Evolutionary conservation across 208 protist species (phyloP).

Genomic region (Leishmania turanica): DNA sequence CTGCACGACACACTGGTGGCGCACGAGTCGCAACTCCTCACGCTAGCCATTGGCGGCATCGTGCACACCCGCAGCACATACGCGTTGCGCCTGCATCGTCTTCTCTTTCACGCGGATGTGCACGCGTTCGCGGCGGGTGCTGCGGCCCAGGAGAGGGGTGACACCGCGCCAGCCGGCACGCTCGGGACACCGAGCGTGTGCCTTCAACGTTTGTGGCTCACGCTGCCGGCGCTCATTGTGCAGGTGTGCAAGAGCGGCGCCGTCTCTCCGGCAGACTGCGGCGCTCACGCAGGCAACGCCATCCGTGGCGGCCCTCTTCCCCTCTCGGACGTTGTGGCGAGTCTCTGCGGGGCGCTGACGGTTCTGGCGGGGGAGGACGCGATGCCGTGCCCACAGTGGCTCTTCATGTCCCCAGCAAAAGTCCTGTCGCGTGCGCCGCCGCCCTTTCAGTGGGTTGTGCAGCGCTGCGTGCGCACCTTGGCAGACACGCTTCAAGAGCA

Average conservation of each 20-base stretch:
- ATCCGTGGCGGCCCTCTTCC: conserved; percentile 2
- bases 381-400: conserved; percentile 21
- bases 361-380: conserved; percentile 9
- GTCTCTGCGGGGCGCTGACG: conserved; percentile 13
- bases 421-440: conserved; percentile 29
- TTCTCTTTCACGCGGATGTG: conserved; percentile 58
- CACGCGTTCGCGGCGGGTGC: conserved; percentile 30
- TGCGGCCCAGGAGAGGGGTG: neutral
- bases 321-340: conserved; percentile 11
- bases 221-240: conserved; percentile 36
- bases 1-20: conserved; percentile 51
- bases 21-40: conserved; percentile 46
- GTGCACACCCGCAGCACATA: conserved; percentile 33
- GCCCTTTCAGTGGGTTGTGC: conserved; percentile 38
- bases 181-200: conserved; percentile 7
- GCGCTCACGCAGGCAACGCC: neutral
- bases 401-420: conserved; percentile 19
- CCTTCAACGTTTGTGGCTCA: conserved; percentile 47
- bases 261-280: neutral
- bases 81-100: conserved; percentile 43
- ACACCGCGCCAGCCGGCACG: neutral
- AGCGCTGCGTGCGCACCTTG: conserved; percentile 28
- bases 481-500: conserved; percentile 20
- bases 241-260: conserved; percentile 24
- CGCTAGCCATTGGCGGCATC: conserved; percentile 44